Evolutionary conservation across 2,329 filamentous ascomycete genomes (phyloP).

Genomic region (Aspergillus sp.): DNA sequence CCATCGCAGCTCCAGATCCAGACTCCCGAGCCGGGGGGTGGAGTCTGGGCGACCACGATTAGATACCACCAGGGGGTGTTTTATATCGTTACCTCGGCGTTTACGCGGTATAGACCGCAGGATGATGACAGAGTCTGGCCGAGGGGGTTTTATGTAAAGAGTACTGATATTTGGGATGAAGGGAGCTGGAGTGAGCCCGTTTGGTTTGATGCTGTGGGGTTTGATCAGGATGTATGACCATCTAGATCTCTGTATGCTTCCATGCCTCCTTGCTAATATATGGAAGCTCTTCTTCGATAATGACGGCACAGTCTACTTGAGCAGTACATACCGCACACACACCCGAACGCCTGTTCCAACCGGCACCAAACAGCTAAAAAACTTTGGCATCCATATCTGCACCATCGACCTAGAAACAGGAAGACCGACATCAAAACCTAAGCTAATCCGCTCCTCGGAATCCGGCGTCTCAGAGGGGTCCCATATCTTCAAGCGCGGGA

Average conservation of each 20-base stretch:
- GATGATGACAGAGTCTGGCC: conserved; percentile 51
- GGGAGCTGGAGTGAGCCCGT: conserved; percentile 54
- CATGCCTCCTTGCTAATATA: not conserved
- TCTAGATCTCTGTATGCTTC: too few relatives aligned
- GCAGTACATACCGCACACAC: conserved; percentile 38
- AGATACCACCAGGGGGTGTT: conserved; percentile 46
- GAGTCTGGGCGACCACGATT: conserved; percentile 51
- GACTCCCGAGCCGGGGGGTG: conserved; percentile 34
- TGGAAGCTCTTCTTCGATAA: conserved; percentile 53
- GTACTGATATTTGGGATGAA: conserved; percentile 54
- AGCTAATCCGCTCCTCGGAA: conserved; percentile 46
- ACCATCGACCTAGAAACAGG: conserved; percentile 35
- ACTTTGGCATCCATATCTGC: conserved; percentile 49
- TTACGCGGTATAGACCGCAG: conserved; percentile 41
- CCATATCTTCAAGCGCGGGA: conserved; percentile 54
- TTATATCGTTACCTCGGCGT: conserved; percentile 50
- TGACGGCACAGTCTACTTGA: conserved; percentile 52
- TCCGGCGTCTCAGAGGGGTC: conserved; percentile 53
- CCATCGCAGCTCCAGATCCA: conserved; percentile 37
- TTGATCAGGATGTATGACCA: conserved; percentile 54
- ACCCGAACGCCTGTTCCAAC: conserved; percentile 35
- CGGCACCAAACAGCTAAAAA: conserved; percentile 40
- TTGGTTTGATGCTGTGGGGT: conserved; percentile 56
- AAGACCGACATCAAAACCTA: conserved; percentile 30
- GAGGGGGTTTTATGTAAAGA: conserved; percentile 56